Evolutionary conservation across 2,329 filamentous ascomycete species (phyloP).

Genomic region (Dothideomycetes sp.): DNA sequence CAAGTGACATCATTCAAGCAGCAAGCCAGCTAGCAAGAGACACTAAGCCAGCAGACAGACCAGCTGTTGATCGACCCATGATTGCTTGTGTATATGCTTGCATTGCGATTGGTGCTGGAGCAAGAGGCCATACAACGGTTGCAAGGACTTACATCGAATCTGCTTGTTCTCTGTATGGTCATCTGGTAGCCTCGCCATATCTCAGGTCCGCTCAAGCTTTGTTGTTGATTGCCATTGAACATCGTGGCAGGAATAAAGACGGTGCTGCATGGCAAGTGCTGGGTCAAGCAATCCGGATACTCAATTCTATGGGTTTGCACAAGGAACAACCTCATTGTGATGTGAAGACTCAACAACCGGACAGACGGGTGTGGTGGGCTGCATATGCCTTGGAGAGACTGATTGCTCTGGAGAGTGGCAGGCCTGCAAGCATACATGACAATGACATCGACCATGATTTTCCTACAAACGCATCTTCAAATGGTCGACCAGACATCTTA

Average conservation of each 20-base stretch:
- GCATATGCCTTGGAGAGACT: conserved; percentile 4
- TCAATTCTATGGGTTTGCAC: conserved; percentile 4
- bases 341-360: background rate
- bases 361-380: conserved; percentile 4
- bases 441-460: conserved; percentile 6
- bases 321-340: background rate
- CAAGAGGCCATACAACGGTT: background rate
- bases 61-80: background rate
- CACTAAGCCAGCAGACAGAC: background rate
- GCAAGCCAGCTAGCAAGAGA: background rate
- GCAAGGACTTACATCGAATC: background rate
- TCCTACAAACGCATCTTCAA: background rate
- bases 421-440: background rate
- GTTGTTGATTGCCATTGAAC: conserved; percentile 1
- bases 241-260: conserved; percentile 6
- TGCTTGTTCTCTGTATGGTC: conserved; percentile 8
- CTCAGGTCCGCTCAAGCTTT: conserved; percentile 4
- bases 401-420: background rate
- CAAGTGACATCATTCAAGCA: background rate
- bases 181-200: conserved; percentile 4
- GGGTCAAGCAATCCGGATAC: conserved; percentile 7
- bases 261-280: conserved; percentile 6
- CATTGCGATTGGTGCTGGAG: conserved; percentile 3
- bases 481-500: background rate
- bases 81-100: conserved; percentile 4